Percentiles rank a stretch among this genome's conserved stretches.
Conservation (phyloP, 139 green algal genomes). For the Coccomyxa sp. region DNA sequence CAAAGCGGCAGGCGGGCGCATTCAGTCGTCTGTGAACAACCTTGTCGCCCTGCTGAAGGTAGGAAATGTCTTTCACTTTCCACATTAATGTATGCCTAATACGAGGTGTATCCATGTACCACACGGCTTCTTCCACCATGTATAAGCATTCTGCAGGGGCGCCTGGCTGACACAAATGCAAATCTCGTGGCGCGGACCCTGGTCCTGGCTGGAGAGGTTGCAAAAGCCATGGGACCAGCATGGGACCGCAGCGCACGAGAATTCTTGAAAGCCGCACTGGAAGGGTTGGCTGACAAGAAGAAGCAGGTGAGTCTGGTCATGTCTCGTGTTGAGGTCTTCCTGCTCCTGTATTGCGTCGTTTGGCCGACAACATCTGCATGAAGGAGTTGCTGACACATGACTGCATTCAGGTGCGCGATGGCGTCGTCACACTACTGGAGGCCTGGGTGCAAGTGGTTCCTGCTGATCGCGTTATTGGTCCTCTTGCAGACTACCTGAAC, state of each 20-base stretch:
- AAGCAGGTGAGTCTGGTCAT: slow-evolving; percentile 38
- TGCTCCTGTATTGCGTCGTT: neutral
- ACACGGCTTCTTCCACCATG: no score
- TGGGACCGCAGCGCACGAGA: slow-evolving; percentile 53
- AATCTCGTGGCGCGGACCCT: slow-evolving; percentile 80
- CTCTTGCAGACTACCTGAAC: slow-evolving; percentile 47
- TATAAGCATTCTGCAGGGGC: slow-evolving; percentile 19
- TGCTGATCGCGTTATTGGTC: slow-evolving; percentile 41
- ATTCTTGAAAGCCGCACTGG: slow-evolving; percentile 60
- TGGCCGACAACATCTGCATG: neutral
- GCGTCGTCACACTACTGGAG: slow-evolving; percentile 75
- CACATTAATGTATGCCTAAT: no score
- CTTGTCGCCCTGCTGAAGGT: slow-evolving; percentile 79
- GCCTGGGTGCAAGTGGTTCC: slow-evolving; percentile 57
- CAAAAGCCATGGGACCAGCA: slow-evolving; percentile 73
- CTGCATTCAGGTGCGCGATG: slow-evolving; percentile 54
- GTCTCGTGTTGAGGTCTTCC: no score
- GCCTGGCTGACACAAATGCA: slow-evolving; percentile 88
- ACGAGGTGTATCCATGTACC: no score
- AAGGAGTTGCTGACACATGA: neutral
- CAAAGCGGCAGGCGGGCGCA: slow-evolving; percentile 38
- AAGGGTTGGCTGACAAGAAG: slow-evolving; percentile 87
- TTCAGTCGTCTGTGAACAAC: slow-evolving; percentile 61
- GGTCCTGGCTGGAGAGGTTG: slow-evolving; percentile 69
- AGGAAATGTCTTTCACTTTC: neutral